Evolutionary conservation across 805 yeast species (phyloP), one percentile per base, ranked within the genome.

Genomic region (Lachancea lanzarotensis): DNA sequence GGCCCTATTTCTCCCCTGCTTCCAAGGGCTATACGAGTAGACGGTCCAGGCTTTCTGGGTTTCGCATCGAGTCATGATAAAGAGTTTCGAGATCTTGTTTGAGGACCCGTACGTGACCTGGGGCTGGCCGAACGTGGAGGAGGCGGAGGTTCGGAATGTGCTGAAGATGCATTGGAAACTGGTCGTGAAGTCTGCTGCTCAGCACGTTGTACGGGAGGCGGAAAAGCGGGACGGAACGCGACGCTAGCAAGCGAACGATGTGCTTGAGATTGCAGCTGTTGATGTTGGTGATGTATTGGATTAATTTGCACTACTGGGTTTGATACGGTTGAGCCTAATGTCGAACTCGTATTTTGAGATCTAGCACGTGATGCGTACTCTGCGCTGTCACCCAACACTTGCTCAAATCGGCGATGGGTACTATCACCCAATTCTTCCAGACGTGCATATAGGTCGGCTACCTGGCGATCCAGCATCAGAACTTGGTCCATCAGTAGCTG

Each of bases 401-500:
- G 40, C 31, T 22, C 35, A 12, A 38, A 31, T 2, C 42, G 25
- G 10, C 30, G 35, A 15, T 38, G 27, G 16, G 30, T 31, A 35
- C 27, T 38, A 29, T 20, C 35, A 13, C 34, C 42, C 27, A 38
- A 20, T 13, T 38, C 42, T 29, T 38, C 42, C 18, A 38, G 10
- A 4, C 42, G 42, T 2, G 42, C n/a, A 17, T 38, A 38, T 6
- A 38, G 42, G 13, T 38, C 42, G 13, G 42, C 42, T 10, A 38
- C 35, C 18, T 31, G 42, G 27, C 35, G 35, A 27, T 38, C 42
- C 13, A 38, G 35, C 29, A 30, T 38, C 16, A 38, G 35, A 20
- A 38, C 42, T 19, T 38, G 42, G 26, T 38, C 42, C 42, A 38
- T 38, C 18, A 38, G 35, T 29, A 38, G 2, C 42, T 38, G 42